Base-by-base conservation (phyloP, 2,329 filamentous ascomycete species). In the Davidsoniella australis region DNA sequence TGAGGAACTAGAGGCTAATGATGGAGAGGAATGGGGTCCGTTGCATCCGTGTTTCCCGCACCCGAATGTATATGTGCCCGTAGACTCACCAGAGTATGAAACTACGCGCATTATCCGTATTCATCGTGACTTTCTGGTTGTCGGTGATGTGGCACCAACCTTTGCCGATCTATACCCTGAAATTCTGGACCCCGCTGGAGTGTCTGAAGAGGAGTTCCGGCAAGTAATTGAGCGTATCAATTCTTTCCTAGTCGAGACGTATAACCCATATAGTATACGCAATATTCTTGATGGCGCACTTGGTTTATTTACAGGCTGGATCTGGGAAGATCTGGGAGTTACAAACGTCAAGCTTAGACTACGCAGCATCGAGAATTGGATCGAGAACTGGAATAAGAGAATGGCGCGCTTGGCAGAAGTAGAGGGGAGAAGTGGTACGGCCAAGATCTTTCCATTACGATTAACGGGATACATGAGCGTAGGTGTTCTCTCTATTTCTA, bases 121-220 rank as follows among this genome's bases (percentile, higher is more conserved):
- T 54, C 80, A 81, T 51, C 76, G 91, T 40, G 91, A 98, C 64
- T 98, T 88, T 84, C 80, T 96, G 65, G 64, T 88, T 26, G 76
- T 80, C 53, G 91, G 89, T 36, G 91, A 98, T 63, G 68, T 94
- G 24, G 89, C 88, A 1, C 91, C 91, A 0, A 86, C 88, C 0
- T 96, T 93, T 61, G 91, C 85, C 14, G 95, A 96, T 58, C 70
- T 95, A 2, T 98, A 98, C 59, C 91, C 91, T 0, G 91, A 98
- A 61, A 94, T 98, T 51, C 70, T 98, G 6, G 88, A 95, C 56
- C 85, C 87, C 0, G 77, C 76, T 0, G 77, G 88, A 29, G 67
- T 98, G 41, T 73, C 77, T 1, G 91, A 98, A 62, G 80, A 81
- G 52, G 85, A 94, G 57, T 98, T 98, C 60, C 78, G 91, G 3